These are phyloP conservation scores for Stemphylium lycopersici DNA, from an alignment of 2,329 filamentous ascomycete species.

Conservation along the genomic window DNA sequence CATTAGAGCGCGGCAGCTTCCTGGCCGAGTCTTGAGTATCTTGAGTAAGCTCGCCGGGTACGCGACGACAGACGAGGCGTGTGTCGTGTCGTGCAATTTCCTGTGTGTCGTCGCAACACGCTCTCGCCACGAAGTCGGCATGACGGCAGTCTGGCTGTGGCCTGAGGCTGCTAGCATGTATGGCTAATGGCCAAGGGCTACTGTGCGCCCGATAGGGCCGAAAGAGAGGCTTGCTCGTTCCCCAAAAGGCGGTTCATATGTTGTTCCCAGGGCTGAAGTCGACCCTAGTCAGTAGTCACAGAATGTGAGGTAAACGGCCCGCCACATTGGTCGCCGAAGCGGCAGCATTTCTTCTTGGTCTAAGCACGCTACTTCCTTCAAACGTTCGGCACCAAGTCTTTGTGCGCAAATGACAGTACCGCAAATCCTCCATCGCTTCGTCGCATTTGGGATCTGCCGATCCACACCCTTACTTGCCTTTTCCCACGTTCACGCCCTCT, in stretches of 20 bases:
- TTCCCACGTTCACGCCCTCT: slow-evolving; percentile 27
- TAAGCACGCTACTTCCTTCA: slow-evolving; percentile 27
- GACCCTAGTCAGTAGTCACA: slow-evolving; percentile 5
- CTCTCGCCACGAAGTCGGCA: background rate
- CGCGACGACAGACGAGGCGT: slow-evolving; percentile 11
- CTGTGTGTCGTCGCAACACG: slow-evolving; percentile 4
- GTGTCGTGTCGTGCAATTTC: slow-evolving; percentile 7
- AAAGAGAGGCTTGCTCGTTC: background rate
- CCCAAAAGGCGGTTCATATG: background rate
- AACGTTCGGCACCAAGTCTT: slow-evolving; percentile 26
- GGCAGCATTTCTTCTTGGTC: slow-evolving; percentile 25
- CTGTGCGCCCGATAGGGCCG: background rate
- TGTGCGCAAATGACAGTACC: slow-evolving; percentile 46
- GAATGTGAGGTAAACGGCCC: slow-evolving; percentile 31
- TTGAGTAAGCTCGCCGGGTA: slow-evolving; percentile 11
- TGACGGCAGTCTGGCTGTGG: background rate
- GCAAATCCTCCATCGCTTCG: slow-evolving; percentile 28
- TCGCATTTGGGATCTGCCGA: slow-evolving; percentile 25
- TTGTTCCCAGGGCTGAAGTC: slow-evolving; percentile 13
- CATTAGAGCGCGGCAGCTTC: slow-evolving; percentile 21
- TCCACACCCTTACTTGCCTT: slow-evolving; percentile 27
- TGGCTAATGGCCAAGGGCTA: too few relatives aligned
- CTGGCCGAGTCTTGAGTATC: slow-evolving; percentile 5
- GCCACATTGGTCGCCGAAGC: slow-evolving; percentile 31
- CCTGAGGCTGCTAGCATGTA: background rate